phyloP scores from a whole-genome alignment of 2,329 filamentous ascomycete genomes.

The Pseudocercospora macadamiae region DNA sequence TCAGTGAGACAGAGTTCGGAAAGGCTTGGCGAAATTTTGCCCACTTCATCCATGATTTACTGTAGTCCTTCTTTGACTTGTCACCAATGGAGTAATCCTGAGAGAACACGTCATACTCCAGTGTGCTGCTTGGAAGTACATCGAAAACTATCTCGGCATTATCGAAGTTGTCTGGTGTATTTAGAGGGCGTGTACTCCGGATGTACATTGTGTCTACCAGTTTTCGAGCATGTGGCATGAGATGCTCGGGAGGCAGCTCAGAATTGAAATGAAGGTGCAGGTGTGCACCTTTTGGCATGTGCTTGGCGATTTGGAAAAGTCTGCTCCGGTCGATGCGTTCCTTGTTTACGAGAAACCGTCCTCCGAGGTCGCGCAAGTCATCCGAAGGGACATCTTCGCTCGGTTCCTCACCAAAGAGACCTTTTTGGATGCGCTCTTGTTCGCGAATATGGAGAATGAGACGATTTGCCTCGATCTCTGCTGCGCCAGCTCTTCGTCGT shows the following conservation, averaged over 20 bases:
- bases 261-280: conserved; percentile 79
- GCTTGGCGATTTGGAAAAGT: conserved; percentile 59
- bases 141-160: conserved; percentile 66
- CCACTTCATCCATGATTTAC: conserved; percentile 50
- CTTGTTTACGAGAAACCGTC: conserved; percentile 51
- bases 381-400: conserved; percentile 45
- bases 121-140: conserved; percentile 44
- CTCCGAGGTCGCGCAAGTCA: conserved; percentile 50
- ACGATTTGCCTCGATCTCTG: conserved; percentile 37
- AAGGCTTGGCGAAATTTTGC: conserved; percentile 47
- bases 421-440: conserved; percentile 42
- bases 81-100: conserved; percentile 46
- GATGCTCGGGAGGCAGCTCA: conserved; percentile 63
- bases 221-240: conserved; percentile 58
- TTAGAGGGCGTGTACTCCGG: conserved; percentile 60
- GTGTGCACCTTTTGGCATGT: conserved; percentile 72
- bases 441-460: conserved; percentile 47
- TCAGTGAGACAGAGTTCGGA: conserved; percentile 34
- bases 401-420: conserved; percentile 47
- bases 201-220: conserved; percentile 69
- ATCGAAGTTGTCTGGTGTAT: conserved; percentile 46
- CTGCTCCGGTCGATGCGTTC: conserved; percentile 54
- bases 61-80: conserved; percentile 8
- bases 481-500: conserved; percentile 28
- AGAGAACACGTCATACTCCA: conserved; percentile 52